Percentiles rank a stretch among this genome's conserved stretches.
Conservation (phyloP, 495 filamentous ascomycete genomes). For the Penicillium atrosanguineum region DNA sequence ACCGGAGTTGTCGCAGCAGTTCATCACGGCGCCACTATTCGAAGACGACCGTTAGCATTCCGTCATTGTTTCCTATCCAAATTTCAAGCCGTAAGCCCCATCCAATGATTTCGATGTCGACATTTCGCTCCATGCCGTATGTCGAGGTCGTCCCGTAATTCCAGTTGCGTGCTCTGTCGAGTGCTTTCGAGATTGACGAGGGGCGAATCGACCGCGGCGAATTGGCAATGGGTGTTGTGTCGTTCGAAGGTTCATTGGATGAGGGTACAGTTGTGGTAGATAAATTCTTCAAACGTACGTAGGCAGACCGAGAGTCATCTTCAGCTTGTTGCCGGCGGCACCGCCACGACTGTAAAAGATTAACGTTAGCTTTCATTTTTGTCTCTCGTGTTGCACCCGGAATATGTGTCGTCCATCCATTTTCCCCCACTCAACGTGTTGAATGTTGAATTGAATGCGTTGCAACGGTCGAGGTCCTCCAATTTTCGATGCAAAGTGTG, state of each 20-base stretch:
- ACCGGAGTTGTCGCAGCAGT: slow-evolving; percentile 98
- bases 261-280: slow-evolving; percentile 11
- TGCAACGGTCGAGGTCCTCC: slow-evolving; percentile 12
- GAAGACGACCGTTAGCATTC: slow-evolving; percentile 23
- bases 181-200: not conserved
- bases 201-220: not conserved
- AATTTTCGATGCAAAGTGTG: not conserved
- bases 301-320: slow-evolving; percentile 99
- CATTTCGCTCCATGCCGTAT: not conserved
- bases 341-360: slow-evolving; percentile 63
- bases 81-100: slow-evolving; percentile 8
- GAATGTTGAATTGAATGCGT: slow-evolving; percentile 15
- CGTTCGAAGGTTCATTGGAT: slow-evolving; percentile 18
- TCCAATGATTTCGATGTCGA: slow-evolving; percentile 9
- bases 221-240: slow-evolving; percentile 9
- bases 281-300: slow-evolving; percentile 67
- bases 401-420: slow-evolving; percentile 3
- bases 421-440: slow-evolving; percentile 18
- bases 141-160: slow-evolving; percentile 6
- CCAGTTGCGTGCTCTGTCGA: not conserved
- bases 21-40: slow-evolving; percentile 87
- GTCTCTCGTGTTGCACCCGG: not conserved
- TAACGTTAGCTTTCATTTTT: slow-evolving; percentile 29
- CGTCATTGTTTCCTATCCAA: slow-evolving; percentile 2
- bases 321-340: slow-evolving; percentile 99